A percentile compares a stretch with the other conserved stretches of the same genome.
Conservation (phyloP, 352 stramenopile genomes). For the Phytophthora chlamydospora region DNA sequence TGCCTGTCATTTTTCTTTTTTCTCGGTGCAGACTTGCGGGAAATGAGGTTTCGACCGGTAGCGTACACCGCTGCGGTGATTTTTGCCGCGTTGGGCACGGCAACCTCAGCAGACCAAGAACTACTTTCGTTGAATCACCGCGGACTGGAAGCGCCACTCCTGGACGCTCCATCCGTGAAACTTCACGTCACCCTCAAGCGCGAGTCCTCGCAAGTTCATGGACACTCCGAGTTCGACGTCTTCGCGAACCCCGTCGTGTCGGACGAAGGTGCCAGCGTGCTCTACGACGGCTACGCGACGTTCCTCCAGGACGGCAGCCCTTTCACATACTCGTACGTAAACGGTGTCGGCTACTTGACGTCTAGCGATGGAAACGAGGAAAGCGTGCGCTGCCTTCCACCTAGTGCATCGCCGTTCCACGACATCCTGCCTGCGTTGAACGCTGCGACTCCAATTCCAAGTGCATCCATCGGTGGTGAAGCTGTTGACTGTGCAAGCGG, state of each 20-base stretch:
- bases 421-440: constrained; percentile 31
- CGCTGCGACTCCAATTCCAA: constrained; percentile 11
- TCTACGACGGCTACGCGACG: constrained; percentile 37
- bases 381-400: constrained; percentile 21
- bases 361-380: constrained; percentile 4
- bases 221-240: constrained; percentile 38
- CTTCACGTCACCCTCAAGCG: constrained; percentile 45
- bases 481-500: constrained; percentile 29
- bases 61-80: no score
- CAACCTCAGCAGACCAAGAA: no score
- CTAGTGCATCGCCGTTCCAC: constrained; percentile 25
- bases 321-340: constrained; percentile 34
- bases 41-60: no score
- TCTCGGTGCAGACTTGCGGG: no score
- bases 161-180: constrained; percentile 25
- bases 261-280: constrained; percentile 11
- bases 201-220: constrained; percentile 34
- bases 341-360: constrained; percentile 27
- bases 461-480: constrained; percentile 14
- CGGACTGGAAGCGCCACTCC: not conserved
- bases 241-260: constrained; percentile 39
- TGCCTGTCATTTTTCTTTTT: no score
- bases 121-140: not conserved
- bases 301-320: constrained; percentile 18
- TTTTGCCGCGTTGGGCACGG: no score